Base-by-base conservation (phyloP, 208 protist genomes). In the Trypanosoma lewisi region DNA sequence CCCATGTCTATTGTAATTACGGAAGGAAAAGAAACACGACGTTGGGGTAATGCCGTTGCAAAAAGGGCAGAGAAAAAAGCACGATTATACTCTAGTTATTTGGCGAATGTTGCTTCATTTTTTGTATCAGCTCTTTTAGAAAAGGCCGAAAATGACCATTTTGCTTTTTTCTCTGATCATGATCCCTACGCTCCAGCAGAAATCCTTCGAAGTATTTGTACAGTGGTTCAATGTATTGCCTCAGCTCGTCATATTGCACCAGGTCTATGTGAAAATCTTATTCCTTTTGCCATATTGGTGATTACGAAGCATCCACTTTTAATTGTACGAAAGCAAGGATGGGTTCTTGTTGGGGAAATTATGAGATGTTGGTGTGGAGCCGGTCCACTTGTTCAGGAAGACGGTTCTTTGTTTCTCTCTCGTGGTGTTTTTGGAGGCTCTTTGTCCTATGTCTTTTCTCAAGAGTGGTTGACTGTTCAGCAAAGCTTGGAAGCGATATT, bases 171-270 rank as follows among this genome's bases (percentile, higher is more conserved):
- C 55, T 71, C 80, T 48, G 73, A 78, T 16, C 50, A 16, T 25
- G 87, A 93, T 51, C 78, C 81, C 1, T 89, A 87, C 56, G 82
- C 77, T 0, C 82, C 87, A 25, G 71, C 64, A 28, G 83, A 85
- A 63, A 63, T 81, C 42, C 63, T 85, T 33, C 60, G 65, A 69
- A 62, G 63, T 47, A 64, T 78, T 44, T 59, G 66, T 30, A 52
- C 53, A 50, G 53, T 85, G 17, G 56, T 81, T 42, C 69, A 76
- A 58, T 44, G 31, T 34, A 52, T 75, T 30, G 42, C 63, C 14
- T 63, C 54, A 7, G 50, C 33, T 16, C 41, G 74, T 1, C 71
- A 81, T 54, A 36, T 78, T 42, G 59, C 60, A 27, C 37, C 57
- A 36, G 27, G 31, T 47, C 31, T 75, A n/a, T 78, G 67, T 49